Conservation (phyloP, 768 basidiomycete genomes). For the Gloeopeniophorella convolvens region DNA sequence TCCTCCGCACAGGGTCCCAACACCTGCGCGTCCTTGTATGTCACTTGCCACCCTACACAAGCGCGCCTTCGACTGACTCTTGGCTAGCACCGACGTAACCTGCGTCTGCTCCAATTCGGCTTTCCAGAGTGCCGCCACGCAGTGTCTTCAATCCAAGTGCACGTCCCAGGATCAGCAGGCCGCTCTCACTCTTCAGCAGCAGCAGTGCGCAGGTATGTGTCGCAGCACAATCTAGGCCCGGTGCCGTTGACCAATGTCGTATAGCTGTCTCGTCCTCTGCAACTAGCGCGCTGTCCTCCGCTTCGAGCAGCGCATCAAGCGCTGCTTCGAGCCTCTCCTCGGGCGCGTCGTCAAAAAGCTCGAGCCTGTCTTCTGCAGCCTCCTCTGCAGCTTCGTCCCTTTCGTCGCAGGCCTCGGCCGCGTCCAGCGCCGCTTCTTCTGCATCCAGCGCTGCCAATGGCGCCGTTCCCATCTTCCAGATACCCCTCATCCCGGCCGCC, state of each 20-base stretch:
- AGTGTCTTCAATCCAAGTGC: slow-evolving; percentile 34
- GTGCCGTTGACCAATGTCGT: no score
- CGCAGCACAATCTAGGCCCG: no score
- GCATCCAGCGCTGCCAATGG: background rate
- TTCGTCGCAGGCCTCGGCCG: background rate
- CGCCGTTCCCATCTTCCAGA: background rate
- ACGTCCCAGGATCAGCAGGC: slow-evolving; percentile 25
- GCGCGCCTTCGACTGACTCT: background rate
- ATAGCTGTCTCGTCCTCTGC: no score
- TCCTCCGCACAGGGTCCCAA: background rate
- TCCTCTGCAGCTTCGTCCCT: background rate
- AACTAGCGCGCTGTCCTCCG: no score
- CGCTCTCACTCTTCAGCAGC: slow-evolving; percentile 28
- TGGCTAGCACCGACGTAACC: slow-evolving; percentile 30
- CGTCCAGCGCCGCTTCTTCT: background rate
- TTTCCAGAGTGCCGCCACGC: slow-evolving; percentile 32
- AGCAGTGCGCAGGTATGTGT: slow-evolving; percentile 29
- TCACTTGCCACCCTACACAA: background rate
- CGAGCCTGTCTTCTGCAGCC: background rate
- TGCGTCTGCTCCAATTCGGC: slow-evolving; percentile 35
- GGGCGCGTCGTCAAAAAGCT: no score
- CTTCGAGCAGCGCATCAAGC: no score
- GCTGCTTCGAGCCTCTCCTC: no score
- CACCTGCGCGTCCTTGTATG: slow-evolving; percentile 1
- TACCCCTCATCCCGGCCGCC: background rate